Conservation (phyloP, 306 rosid genomes). For the Canavalia ensiformis region DNA sequence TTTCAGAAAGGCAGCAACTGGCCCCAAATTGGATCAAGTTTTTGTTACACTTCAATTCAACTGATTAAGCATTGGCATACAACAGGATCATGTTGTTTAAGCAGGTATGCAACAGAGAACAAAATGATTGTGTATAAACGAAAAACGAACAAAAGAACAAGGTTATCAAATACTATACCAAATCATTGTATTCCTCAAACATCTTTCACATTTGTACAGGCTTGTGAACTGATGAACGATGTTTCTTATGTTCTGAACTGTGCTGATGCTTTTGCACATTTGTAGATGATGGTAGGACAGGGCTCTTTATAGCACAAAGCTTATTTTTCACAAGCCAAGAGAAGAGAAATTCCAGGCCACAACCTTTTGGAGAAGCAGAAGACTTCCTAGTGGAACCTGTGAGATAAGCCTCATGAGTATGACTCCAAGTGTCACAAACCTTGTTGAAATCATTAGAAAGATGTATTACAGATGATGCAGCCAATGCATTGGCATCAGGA, state of each 20-base stretch:
- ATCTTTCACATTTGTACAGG: slow-evolving; percentile 50
- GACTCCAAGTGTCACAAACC: slow-evolving; percentile 41
- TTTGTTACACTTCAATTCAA: not conserved
- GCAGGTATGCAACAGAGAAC: not conserved
- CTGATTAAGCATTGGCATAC: not conserved
- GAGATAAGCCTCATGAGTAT: slow-evolving; percentile 41
- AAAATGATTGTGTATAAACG: not conserved
- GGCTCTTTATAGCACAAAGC: slow-evolving; percentile 71
- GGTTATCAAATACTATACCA: not conserved
- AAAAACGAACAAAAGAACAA: slow-evolving; percentile 11
- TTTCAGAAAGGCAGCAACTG: not conserved
- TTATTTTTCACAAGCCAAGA: slow-evolving; percentile 80
- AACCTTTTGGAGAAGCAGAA: slow-evolving; percentile 68
- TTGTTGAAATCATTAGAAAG: slow-evolving; percentile 47
- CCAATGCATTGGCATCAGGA: slow-evolving; percentile 87
- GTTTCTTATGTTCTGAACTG: slow-evolving; percentile 52
- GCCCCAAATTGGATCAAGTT: not conserved
- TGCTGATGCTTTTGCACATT: slow-evolving; percentile 51
- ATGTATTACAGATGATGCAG: slow-evolving; percentile 56
- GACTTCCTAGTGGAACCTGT: slow-evolving; percentile 46
- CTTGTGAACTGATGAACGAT: slow-evolving; percentile 45
- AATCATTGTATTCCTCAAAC: not conserved
- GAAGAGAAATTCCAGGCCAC: slow-evolving; percentile 68
- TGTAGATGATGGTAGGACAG: slow-evolving; percentile 57
- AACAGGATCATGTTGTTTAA: not conserved